These are phyloP conservation scores for Dryadomyces quercus-mongolicae DNA, from an alignment of 2,329 filamentous ascomycete genomes.

Conservation along the genomic window DNA sequence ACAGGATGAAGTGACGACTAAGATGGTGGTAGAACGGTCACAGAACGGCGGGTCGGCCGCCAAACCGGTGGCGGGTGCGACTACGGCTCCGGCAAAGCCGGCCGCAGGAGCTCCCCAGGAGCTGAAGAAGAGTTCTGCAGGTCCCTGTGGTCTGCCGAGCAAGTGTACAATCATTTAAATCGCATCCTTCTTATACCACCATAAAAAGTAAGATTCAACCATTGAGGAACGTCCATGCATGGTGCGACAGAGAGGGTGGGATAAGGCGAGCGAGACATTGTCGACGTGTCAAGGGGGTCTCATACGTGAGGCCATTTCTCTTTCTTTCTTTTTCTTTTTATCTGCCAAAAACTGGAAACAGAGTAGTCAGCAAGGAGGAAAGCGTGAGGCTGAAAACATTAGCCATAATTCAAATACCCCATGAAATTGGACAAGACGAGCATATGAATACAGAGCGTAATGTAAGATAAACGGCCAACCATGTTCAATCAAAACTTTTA, in stretches of 20 bases:
- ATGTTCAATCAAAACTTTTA: background rate
- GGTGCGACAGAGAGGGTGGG: slow-evolving; percentile 27
- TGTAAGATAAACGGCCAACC: too few species aligned
- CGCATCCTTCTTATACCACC: background rate
- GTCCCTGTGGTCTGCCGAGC: background rate
- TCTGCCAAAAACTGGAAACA: background rate
- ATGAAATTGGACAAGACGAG: background rate
- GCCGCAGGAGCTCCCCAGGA: background rate
- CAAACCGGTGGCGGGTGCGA: background rate
- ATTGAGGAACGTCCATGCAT: slow-evolving; percentile 24
- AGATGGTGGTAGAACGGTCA: background rate
- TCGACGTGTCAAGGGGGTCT: background rate
- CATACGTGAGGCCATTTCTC: slow-evolving; percentile 16
- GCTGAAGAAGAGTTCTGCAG: background rate
- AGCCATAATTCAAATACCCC: too few species aligned
- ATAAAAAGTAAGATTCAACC: background rate
- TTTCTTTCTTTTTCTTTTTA: background rate
- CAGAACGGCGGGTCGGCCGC: background rate
- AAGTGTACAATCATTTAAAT: slow-evolving; percentile 3
- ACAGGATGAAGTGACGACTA: background rate
- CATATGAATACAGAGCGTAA: too few species aligned
- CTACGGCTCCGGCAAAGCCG: background rate
- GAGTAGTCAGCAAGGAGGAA: too few species aligned
- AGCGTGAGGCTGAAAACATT: too few species aligned
- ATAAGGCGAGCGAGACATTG: too few species aligned